Percentiles rank a stretch among this genome's conserved stretches.
Evolutionary conservation across 768 basidiomycete species (phyloP).

Genomic region (button mushroom (Agaricus bisporus)): DNA sequence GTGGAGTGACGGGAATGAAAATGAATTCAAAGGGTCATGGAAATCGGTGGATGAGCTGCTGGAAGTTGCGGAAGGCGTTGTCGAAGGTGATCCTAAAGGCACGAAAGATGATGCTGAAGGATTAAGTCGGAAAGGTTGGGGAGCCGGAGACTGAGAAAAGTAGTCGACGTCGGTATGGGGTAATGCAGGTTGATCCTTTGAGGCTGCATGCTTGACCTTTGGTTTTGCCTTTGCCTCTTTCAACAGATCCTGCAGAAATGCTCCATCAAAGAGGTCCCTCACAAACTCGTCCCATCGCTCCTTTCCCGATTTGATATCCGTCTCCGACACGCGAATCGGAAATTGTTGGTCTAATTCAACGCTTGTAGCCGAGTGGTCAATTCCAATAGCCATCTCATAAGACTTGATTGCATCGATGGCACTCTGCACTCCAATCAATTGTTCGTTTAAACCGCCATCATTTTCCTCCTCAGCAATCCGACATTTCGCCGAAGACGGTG

Average conservation of each 20-base stretch:
- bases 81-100: constrained; percentile 26
- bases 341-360: constrained; percentile 10
- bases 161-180: constrained; percentile 25
- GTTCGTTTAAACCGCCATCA: constrained; percentile 25
- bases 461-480: constrained; percentile 19
- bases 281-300: constrained; percentile 37
- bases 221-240: not conserved
- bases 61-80: constrained; percentile 12
- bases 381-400: constrained; percentile 40
- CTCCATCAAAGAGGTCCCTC: constrained; percentile 30
- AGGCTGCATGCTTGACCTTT: not conserved
- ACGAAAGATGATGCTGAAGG: constrained; percentile 41
- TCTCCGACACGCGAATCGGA: constrained; percentile 24
- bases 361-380: constrained; percentile 21
- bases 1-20: constrained; percentile 45
- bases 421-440: constrained; percentile 32
- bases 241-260: not conserved
- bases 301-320: constrained; percentile 25
- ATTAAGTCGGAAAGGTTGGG: constrained; percentile 34
- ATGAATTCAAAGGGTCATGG: constrained; percentile 24
- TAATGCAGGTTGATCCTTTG: not conserved
- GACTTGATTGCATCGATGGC: constrained; percentile 28
- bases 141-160: constrained; percentile 44
- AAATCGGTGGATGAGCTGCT: not conserved
- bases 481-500: constrained; percentile 1